Conservation (phyloP, 2,329 filamentous ascomycete genomes). For the Shiraia sp. region DNA sequence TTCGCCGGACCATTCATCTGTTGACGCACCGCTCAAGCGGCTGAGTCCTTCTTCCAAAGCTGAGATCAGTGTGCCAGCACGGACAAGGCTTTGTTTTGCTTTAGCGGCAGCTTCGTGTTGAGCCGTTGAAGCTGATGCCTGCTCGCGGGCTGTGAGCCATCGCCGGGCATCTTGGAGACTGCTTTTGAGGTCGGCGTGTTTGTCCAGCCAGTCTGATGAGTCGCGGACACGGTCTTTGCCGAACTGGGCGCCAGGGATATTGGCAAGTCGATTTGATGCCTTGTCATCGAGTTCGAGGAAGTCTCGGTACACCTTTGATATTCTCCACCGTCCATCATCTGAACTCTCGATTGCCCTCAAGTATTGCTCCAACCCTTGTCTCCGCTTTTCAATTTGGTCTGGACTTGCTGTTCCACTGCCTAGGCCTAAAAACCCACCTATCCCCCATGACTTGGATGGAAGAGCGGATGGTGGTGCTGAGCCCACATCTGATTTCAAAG, state of each 20-base stretch:
- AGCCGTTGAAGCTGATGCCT: slow-evolving; percentile 59
- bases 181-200: slow-evolving; percentile 73
- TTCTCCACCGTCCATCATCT: slow-evolving; percentile 76
- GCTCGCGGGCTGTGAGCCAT: slow-evolving; percentile 70
- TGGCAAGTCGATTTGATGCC: slow-evolving; percentile 20
- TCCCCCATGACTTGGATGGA: slow-evolving; percentile 72
- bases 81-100: slow-evolving; percentile 75
- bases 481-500: slow-evolving; percentile 64
- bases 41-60: slow-evolving; percentile 68
- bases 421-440: slow-evolving; percentile 57
- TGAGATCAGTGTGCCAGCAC: slow-evolving; percentile 66
- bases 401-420: slow-evolving; percentile 65
- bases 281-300: slow-evolving; percentile 66
- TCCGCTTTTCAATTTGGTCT: slow-evolving; percentile 72
- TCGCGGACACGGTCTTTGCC: slow-evolving; percentile 51
- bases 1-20: slow-evolving; percentile 49
- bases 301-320: slow-evolving; percentile 70
- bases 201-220: slow-evolving; percentile 70
- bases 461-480: slow-evolving; percentile 67
- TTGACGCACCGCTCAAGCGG: slow-evolving; percentile 37
- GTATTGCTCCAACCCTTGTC: slow-evolving; percentile 70
- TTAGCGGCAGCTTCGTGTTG: slow-evolving; percentile 72
- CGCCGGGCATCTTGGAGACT: slow-evolving; percentile 69
- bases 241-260: slow-evolving; percentile 41
- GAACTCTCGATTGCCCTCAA: slow-evolving; percentile 71